Base-by-base conservation (phyloP, 2,329 filamentous ascomycete genomes). In the Lecanicillium sp. region DNA sequence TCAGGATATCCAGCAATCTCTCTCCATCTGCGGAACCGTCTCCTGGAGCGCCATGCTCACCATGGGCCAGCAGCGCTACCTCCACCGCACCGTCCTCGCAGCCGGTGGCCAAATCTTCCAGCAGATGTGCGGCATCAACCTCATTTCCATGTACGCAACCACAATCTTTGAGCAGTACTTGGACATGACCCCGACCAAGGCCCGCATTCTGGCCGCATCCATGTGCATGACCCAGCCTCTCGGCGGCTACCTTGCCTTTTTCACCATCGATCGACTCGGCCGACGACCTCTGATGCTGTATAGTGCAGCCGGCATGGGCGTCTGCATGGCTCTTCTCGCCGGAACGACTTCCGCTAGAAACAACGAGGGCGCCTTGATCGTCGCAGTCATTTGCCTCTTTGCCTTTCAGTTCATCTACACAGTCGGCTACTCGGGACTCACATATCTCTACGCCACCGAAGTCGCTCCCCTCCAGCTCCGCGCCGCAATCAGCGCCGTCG, bases 361-460 rank as follows among this genome's bases (percentile, higher is more conserved):
- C 25, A 37, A 40, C 13, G 34, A 12, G 4, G 36, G 29, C 9
- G 41, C 41, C 5, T 33, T 40, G 12, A 15, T 43, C 14, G 41
- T 43, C n/a, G 41, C 41, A 3, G 41, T 31, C 40, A 9, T 51
- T 49, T 77, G 76, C 40, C 58, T 82, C 9, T 83, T 82, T 60
- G 67, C 75, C 7, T 83, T 80, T 57, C 81, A 81, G 51, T 73
- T 75, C 9, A 76, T 75, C 47, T 82, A 80, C 49, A 78, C 76
- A 15, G 75, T 75, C 0, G 75, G 73, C 7, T 78, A 72, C 67
- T 56, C 79, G 3, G 74, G 75, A 5, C 62, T 78, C 17, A 75
- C 75, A 3, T 80, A 73, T 72, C 50, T 72, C 51, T 69, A 67
- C 44, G 62, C 70, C 2, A 69, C 70, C 33, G 65, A 71, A 43